phyloP scores from a whole-genome alignment of 2,329 filamentous ascomycete genomes.

The Neocucurbitaria cava region DNA sequence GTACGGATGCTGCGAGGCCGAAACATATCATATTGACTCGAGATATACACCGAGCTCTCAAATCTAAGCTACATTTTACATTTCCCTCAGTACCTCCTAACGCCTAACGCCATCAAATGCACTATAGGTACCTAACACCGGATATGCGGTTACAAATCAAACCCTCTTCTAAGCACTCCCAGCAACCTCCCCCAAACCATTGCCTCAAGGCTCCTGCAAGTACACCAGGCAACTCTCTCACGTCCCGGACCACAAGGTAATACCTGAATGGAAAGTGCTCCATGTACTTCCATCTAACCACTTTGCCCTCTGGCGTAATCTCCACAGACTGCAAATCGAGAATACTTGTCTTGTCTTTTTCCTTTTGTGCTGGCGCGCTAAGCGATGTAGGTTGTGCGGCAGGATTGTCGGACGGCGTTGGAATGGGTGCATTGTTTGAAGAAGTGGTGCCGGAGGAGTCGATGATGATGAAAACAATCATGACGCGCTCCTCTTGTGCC shows the following conservation, averaged over 20 bases:
- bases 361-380: constrained; percentile 27
- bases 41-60: background rate
- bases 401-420: constrained; percentile 3
- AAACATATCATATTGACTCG: too few relatives aligned
- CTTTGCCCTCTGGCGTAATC: constrained; percentile 73
- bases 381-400: constrained; percentile 12
- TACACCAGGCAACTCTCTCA: constrained; percentile 88
- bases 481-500: constrained; percentile 91
- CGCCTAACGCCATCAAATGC: background rate
- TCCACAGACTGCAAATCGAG: constrained; percentile 86
- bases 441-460: constrained; percentile 61
- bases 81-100: background rate
- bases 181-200: constrained; percentile 85
- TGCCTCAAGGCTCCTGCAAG: constrained; percentile 88
- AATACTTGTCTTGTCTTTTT: constrained; percentile 70
- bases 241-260: constrained; percentile 91
- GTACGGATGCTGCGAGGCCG: too few relatives aligned
- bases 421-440: constrained; percentile 7
- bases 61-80: background rate
- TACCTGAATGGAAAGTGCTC: constrained; percentile 97
- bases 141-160: background rate
- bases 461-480: constrained; percentile 98
- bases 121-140: background rate
- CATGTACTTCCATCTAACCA: constrained; percentile 88
- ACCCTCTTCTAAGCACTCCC: constrained; percentile 38